Percentiles rank a stretch among this genome's conserved stretches.
Conservation (phyloP, 371 early-diverging fungal genomes). For the Globomyces sp. region DNA sequence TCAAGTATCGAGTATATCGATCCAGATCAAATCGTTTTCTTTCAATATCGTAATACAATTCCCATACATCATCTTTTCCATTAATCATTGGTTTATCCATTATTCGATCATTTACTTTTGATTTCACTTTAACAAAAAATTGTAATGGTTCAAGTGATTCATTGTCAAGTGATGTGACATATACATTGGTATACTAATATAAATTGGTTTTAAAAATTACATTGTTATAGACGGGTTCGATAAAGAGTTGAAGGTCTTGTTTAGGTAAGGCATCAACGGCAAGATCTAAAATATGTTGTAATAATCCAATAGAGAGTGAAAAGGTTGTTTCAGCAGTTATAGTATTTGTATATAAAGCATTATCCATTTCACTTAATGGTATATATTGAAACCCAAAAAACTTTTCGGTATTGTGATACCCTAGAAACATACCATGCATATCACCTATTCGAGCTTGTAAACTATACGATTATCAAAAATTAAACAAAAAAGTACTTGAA, state of each 20-base stretch:
- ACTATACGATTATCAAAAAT: conserved; percentile 28
- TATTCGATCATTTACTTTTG: background rate
- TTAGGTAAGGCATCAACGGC: background rate
- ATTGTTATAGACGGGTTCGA: conserved; percentile 4
- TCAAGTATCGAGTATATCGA: background rate
- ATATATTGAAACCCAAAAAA: conserved; percentile 97
- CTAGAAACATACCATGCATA: conserved; percentile 95
- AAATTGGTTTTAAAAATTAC: background rate
- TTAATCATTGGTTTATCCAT: background rate
- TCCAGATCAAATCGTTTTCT: background rate
- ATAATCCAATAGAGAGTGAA: conserved; percentile 55
- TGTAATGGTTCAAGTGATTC: background rate
- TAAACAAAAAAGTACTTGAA: conserved; percentile 56
- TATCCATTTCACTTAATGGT: conserved; percentile 81
- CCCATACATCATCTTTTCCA: background rate
- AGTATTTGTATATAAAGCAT: conserved; percentile 72
- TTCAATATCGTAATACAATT: conserved; percentile 6
- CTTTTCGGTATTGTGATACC: conserved; percentile 87
- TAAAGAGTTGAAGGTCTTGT: conserved; percentile 8
- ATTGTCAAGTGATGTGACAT: background rate
- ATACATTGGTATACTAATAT: conserved; percentile 1
- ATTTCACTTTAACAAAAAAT: background rate
- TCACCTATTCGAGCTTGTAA: conserved; percentile 93
- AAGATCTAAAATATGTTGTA: conserved; percentile 61
- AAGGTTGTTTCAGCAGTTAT: conserved; percentile 75